These are phyloP conservation scores for Aureobasidium lini DNA, from an alignment of 2,329 filamentous ascomycete genomes.

Conservation along the genomic window DNA sequence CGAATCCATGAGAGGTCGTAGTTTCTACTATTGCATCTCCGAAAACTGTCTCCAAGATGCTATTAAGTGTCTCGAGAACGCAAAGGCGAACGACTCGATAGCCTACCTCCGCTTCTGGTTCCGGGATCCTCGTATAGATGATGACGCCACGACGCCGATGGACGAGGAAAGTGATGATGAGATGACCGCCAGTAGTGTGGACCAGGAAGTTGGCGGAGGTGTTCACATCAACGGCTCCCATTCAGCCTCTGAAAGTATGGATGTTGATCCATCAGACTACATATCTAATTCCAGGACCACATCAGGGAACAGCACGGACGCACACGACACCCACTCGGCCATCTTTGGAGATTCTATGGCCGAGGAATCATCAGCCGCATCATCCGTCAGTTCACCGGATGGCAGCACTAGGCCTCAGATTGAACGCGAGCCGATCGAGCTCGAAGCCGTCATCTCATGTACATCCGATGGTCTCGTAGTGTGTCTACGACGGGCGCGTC, in stretches of 20 bases:
- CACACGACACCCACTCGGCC: slow-evolving; percentile 32
- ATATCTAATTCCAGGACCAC: slow-evolving; percentile 32
- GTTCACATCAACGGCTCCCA: slow-evolving; percentile 31
- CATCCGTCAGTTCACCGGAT: slow-evolving; percentile 20
- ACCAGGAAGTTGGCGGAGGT: slow-evolving; percentile 42
- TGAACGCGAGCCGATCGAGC: slow-evolving; percentile 49
- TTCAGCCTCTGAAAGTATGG: slow-evolving; percentile 22
- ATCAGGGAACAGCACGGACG: slow-evolving; percentile 38
- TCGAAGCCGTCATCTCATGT: slow-evolving; percentile 87
- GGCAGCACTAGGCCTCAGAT: neutral
- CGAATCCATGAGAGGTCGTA: slow-evolving; percentile 63
- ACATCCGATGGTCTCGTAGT: slow-evolving; percentile 83
- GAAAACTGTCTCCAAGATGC: slow-evolving; percentile 70
- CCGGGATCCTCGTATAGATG: slow-evolving; percentile 58
- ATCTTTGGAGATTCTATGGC: slow-evolving; percentile 36
- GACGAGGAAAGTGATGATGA: slow-evolving; percentile 37
- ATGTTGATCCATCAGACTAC: slow-evolving; percentile 19
- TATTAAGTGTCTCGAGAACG: slow-evolving; percentile 70
- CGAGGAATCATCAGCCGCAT: slow-evolving; percentile 29
- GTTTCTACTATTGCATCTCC: slow-evolving; percentile 82
- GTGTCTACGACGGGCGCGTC: slow-evolving; percentile 65
- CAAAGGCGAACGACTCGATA: slow-evolving; percentile 85
- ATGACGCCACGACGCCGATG: slow-evolving; percentile 40
- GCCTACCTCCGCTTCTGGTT: slow-evolving; percentile 84
- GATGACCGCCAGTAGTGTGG: slow-evolving; percentile 43